These are phyloP conservation scores for Patellifolia procumbens DNA, from an alignment of 179 eudicot genomes.

Conservation along the genomic window DNA sequence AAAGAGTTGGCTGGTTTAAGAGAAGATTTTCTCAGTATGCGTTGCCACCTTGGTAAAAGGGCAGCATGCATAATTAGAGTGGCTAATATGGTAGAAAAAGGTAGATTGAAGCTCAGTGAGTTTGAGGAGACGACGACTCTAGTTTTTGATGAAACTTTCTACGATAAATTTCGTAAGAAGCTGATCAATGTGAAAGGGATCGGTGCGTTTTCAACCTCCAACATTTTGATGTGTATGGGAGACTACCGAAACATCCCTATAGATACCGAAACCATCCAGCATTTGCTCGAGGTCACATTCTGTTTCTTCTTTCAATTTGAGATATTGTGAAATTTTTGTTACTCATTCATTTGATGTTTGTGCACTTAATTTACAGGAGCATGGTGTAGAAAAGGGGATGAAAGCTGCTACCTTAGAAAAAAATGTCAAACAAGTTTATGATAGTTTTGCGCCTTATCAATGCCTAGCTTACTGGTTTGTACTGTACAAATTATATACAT, in stretches of 20 bases:
- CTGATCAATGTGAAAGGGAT: conserved; percentile 33
- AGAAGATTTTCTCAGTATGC: neutral
- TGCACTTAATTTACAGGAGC: neutral
- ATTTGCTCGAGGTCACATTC: conserved; percentile 30
- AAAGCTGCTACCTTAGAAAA: neutral
- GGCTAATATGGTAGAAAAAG: conserved; percentile 23
- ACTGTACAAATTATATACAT: no score
- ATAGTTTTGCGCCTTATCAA: conserved; percentile 27
- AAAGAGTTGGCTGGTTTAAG: conserved; percentile 32
- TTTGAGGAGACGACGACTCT: conserved; percentile 14
- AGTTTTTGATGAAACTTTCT: neutral
- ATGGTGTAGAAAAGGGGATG: conserved; percentile 1
- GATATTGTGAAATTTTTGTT: neutral
- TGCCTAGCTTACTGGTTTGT: conserved; percentile 32
- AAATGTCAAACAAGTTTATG: conserved; percentile 12
- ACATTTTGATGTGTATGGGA: conserved; percentile 49
- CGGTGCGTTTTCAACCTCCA: conserved; percentile 42
- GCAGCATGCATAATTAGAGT: conserved; percentile 26
- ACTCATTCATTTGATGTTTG: neutral
- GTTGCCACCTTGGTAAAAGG: conserved; percentile 42
- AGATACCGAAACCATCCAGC: conserved; percentile 47
- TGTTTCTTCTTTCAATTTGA: neutral
- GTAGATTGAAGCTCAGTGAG: conserved; percentile 19
- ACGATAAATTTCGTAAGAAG: neutral
- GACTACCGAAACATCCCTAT: conserved; percentile 37